phyloP scores from a whole-genome alignment of 305 asterid species.

The Fraxinus ornus region DNA sequence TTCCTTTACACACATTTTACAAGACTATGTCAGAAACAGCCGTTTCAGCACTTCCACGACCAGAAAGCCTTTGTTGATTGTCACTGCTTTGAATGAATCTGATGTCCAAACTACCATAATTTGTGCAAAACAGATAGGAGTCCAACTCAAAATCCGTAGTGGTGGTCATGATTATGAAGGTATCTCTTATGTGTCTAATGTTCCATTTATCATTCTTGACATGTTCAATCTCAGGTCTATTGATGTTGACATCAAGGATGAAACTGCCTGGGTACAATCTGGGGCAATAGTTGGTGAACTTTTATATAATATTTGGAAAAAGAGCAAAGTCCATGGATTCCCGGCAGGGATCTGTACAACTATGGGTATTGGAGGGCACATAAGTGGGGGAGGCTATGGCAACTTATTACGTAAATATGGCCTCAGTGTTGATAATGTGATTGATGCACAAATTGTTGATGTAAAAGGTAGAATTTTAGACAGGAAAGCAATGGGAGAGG shows the following conservation, averaged over 20 bases:
- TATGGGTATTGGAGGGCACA: conserved; percentile 41
- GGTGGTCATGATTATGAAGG: conserved; percentile 54
- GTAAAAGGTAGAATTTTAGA: conserved; percentile 35
- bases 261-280: conserved; percentile 38
- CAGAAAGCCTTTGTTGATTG: conserved; percentile 29
- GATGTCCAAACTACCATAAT: conserved; percentile 30
- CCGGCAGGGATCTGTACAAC: conserved; percentile 43
- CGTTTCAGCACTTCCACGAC: conserved; percentile 36
- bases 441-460: conserved; percentile 33
- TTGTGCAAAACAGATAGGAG: conserved; percentile 24
- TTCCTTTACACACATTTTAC: conserved; percentile 20
- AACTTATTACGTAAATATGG: conserved; percentile 39
- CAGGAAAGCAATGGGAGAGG: conserved; percentile 33
- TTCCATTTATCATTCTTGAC: conserved; percentile 22
- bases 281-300: conserved; percentile 45
- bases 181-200: conserved; percentile 26
- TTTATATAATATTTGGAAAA: conserved; percentile 33
- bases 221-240: conserved; percentile 28
- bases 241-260: not conserved
- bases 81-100: conserved; percentile 31
- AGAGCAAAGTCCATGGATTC: conserved; percentile 34
- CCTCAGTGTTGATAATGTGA: conserved; percentile 27
- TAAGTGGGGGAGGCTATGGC: conserved; percentile 48
- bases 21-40: conserved; percentile 31
- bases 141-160: conserved; percentile 33